Conservation (phyloP, 495 filamentous ascomycete genomes). For the Daldinia vernicosa region DNA sequence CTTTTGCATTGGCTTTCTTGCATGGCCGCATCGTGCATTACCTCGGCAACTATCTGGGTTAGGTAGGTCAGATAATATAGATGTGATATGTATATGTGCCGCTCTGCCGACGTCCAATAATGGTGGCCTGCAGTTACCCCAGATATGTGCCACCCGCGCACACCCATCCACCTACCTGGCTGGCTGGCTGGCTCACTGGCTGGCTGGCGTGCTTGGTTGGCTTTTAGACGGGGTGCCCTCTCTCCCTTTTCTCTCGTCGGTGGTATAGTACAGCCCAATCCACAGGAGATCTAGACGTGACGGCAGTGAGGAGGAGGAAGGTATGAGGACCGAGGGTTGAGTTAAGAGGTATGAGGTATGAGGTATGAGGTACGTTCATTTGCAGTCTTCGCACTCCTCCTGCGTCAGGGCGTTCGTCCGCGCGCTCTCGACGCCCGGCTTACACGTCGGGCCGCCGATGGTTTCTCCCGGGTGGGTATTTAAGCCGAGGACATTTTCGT, state of each 20-base stretch:
- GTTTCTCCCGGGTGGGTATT: constrained; percentile 21
- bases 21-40: constrained; percentile 2
- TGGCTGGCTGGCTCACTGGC: no score
- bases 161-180: neutral
- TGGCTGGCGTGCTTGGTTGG: neutral
- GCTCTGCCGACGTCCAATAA: neutral
- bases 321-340: neutral
- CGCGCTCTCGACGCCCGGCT: constrained; percentile 20
- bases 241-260: neutral
- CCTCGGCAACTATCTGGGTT: neutral
- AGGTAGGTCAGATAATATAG: neutral
- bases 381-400: constrained; percentile 43
- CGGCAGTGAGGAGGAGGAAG: neutral
- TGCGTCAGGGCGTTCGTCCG: constrained; percentile 12
- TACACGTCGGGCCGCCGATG: constrained; percentile 30
- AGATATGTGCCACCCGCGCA: constrained; percentile 1
- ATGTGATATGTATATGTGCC: neutral
- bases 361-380: constrained; percentile 1
- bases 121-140: neutral
- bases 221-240: neutral
- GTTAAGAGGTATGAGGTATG: neutral
- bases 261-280: neutral
- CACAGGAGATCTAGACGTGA: neutral
- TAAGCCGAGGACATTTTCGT: constrained; percentile 19
- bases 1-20: neutral